Conservation (phyloP, 768 basidiomycete species). For the Naganishia randhawae region DNA sequence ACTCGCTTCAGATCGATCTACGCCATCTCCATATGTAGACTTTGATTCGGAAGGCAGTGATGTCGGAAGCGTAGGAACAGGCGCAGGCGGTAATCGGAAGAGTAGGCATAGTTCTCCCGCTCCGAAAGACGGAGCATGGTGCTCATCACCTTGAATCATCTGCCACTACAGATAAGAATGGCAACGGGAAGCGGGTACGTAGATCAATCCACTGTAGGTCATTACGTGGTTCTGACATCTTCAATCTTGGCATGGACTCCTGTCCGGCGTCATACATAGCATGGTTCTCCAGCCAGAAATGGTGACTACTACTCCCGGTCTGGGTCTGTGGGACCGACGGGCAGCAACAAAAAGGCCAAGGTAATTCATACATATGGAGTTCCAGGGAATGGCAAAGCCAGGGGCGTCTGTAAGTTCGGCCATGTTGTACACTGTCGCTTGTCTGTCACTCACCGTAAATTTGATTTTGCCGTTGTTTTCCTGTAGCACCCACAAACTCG, state of each 20-base stretch:
- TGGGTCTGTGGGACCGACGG: neutral
- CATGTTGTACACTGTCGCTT: neutral
- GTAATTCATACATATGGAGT: constrained; percentile 1
- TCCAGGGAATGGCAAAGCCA: neutral
- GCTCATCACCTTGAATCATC: neutral
- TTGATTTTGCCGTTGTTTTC: neutral
- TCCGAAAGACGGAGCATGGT: neutral
- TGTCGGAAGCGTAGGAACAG: constrained; percentile 4
- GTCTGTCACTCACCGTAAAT: neutral
- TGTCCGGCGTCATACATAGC: neutral
- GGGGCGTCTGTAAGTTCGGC: neutral
- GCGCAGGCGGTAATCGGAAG: constrained; percentile 10
- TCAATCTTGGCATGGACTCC: too few species aligned
- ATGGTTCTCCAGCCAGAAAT: constrained; percentile 4
- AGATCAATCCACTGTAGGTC: neutral
- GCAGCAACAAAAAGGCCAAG: constrained; percentile 6
- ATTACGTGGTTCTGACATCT: neutral
- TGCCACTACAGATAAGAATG: neutral
- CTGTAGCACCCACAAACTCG: neutral
- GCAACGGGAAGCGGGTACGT: constrained; percentile 17
- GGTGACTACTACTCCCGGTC: neutral
- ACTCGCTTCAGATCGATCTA: constrained; percentile 13
- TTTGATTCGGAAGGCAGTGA: constrained; percentile 25
- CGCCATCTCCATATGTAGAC: constrained; percentile 20
- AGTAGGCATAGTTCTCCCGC: neutral